These are phyloP conservation scores for Arctostaphylos glauca DNA, from an alignment of 148 eudicot genomes.

Conservation along the genomic window DNA sequence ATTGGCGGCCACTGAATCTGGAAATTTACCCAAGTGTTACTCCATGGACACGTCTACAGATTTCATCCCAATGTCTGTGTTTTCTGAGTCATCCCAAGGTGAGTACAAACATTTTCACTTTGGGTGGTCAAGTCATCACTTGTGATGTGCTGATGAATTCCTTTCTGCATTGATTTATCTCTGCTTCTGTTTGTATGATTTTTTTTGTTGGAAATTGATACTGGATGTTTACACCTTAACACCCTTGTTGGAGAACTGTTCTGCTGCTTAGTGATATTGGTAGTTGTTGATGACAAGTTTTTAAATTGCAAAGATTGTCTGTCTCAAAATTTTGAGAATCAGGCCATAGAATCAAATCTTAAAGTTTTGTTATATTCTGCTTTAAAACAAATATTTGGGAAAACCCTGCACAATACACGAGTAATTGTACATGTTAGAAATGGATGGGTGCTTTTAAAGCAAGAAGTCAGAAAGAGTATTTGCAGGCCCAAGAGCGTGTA, in stretches of 20 bases:
- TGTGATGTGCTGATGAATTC: background rate
- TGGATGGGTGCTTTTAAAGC: background rate
- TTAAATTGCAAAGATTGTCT: background rate
- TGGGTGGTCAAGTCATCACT: background rate
- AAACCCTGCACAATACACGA: background rate
- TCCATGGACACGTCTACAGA: conserved; percentile 76
- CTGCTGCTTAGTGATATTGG: background rate
- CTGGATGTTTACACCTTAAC: no score
- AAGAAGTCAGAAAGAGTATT: background rate
- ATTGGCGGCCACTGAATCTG: no score
- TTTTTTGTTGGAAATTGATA: no score
- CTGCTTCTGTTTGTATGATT: no score
- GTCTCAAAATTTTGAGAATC: background rate
- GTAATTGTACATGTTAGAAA: background rate
- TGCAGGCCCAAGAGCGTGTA: background rate
- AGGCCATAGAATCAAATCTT: no score
- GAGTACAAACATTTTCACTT: conserved; percentile 18
- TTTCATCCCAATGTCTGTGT: conserved; percentile 77
- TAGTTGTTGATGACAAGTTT: background rate
- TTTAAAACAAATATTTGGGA: conserved; percentile 9
- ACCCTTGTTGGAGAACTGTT: background rate
- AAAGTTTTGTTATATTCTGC: no score
- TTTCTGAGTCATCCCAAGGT: conserved; percentile 77
- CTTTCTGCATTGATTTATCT: no score
- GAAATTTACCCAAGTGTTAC: no score